A percentile compares a stretch with the other conserved stretches of the same genome.
phyloP scores from a whole-genome alignment of 75 land plant species.

The Selaginella tamariscina region DNA sequence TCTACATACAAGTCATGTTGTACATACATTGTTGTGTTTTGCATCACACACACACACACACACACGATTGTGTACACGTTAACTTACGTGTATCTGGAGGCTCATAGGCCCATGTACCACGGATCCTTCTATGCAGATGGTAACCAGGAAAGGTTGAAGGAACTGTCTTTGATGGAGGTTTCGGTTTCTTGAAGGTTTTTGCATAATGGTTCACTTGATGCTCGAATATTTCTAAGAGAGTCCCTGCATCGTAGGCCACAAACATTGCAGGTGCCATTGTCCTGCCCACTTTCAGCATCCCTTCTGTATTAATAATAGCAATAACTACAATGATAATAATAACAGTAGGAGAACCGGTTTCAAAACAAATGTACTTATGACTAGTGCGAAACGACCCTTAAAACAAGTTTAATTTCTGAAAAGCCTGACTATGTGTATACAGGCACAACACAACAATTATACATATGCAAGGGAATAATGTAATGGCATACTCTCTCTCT shows the following conservation, averaged over 20 bases:
- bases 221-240: not conserved
- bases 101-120: not conserved
- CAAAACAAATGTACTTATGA: no score
- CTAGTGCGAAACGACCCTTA: no score
- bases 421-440: not conserved
- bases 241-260: not conserved
- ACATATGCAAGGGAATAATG: not conserved
- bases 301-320: not conserved
- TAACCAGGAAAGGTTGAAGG: not conserved
- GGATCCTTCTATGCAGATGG: not conserved
- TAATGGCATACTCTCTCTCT: no score
- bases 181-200: not conserved
- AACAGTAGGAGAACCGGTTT: no score
- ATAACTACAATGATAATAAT: not conserved
- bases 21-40: no score
- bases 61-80: not conserved
- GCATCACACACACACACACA: no score
- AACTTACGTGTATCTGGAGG: conserved; percentile 1
- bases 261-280: not conserved
- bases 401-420: not conserved
- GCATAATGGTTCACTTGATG: not conserved
- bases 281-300: not conserved
- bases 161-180: not conserved
- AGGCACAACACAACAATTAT: not conserved
- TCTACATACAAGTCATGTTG: not conserved